Conservation (phyloP, 129 eudicot species). For the Tagetes erecta region DNA sequence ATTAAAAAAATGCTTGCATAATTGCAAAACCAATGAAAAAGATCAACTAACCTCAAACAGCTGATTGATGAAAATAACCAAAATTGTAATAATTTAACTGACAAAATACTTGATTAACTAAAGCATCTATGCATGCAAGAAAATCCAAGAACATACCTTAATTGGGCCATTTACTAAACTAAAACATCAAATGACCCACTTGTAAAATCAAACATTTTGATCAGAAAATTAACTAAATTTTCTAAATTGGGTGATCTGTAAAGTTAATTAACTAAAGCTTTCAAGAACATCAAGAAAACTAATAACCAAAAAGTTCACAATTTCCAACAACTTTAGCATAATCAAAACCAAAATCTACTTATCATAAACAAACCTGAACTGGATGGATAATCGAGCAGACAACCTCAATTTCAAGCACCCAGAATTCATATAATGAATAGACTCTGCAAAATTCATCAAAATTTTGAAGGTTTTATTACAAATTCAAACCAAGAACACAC, state of each 20-base stretch:
- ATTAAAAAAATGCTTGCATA: not conserved
- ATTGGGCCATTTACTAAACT: not conserved
- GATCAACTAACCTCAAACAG: not conserved
- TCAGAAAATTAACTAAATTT: not conserved
- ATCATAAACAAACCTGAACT: constrained; percentile 33
- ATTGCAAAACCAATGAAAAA: not conserved
- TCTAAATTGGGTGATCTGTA: not conserved
- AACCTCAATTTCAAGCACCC: constrained; percentile 24
- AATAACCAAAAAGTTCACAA: not conserved
- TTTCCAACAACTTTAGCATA: not conserved
- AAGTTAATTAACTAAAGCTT: constrained; percentile 1
- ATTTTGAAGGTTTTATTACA: constrained; percentile 6
- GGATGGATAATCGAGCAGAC: constrained; percentile 5
- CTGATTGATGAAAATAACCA: constrained; percentile 4
- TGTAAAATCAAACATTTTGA: not conserved
- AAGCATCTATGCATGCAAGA: constrained; percentile 16
- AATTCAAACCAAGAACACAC: constrained; percentile 9
- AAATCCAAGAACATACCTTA: constrained; percentile 17
- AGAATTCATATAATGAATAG: constrained; percentile 10
- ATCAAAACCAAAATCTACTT: not conserved
- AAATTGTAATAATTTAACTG: not conserved
- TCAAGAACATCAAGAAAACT: constrained; percentile 1
- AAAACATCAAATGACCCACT: not conserved
- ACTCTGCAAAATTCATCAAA: constrained; percentile 20
- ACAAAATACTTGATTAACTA: constrained; percentile 6